Evolutionary conservation across 2,329 filamentous ascomycete genomes (phyloP).

Genomic region (Fusarium nurragi): DNA sequence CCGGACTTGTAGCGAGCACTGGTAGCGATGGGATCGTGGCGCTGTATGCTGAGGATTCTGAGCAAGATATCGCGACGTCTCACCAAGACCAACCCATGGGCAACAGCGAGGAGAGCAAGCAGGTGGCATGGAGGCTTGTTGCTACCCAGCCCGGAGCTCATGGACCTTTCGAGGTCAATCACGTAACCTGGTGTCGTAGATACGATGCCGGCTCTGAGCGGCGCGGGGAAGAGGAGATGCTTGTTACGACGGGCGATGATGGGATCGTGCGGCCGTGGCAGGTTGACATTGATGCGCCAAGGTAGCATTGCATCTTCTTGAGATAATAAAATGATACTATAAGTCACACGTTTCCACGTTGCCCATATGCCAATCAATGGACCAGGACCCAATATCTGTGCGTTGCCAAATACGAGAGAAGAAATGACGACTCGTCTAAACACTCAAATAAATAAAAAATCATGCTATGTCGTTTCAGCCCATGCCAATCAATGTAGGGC

Average conservation of each 20-base stretch:
- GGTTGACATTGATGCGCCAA: constrained; percentile 49
- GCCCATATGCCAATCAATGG: neutral
- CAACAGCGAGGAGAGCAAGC: constrained; percentile 13
- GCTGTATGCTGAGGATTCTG: constrained; percentile 63
- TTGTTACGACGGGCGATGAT: constrained; percentile 93
- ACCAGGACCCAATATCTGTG: neutral
- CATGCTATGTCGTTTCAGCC: constrained; percentile 42
- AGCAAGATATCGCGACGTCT: constrained; percentile 37
- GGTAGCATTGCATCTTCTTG: constrained; percentile 15
- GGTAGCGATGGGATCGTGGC: constrained; percentile 87
- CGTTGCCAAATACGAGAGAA: neutral
- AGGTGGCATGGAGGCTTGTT: constrained; percentile 74
- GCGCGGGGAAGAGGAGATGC: constrained; percentile 76
- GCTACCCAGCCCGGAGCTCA: constrained; percentile 78
- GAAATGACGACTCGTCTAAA: constrained; percentile 11
- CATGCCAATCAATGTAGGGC: constrained; percentile 37
- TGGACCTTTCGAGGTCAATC: constrained; percentile 94
- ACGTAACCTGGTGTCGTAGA: constrained; percentile 85
- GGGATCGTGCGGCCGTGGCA: constrained; percentile 87
- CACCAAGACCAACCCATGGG: constrained; percentile 40
- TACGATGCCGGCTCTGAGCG: constrained; percentile 71
- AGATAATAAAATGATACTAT: constrained; percentile 14
- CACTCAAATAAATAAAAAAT: constrained; percentile 31
- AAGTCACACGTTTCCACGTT: neutral
- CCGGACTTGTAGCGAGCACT: constrained; percentile 84